Evolutionary conservation across 2,329 filamentous ascomycete species (phyloP).

Genomic region (Metarhizium anisopliae): DNA sequence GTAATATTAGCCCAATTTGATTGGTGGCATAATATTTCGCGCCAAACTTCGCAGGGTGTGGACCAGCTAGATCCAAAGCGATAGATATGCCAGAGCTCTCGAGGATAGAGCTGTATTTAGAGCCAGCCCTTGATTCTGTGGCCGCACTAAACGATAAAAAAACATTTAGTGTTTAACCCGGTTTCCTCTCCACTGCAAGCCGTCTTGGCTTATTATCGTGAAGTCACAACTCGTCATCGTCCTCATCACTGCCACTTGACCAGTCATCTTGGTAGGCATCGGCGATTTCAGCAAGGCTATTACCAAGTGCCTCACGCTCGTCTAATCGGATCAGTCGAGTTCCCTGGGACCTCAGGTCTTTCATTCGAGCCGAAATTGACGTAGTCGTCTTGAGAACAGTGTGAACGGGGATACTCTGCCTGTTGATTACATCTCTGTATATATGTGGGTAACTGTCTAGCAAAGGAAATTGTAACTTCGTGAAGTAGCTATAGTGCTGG

Average conservation of each 20-base stretch:
- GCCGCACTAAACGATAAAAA: neutral
- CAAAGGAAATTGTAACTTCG: conserved; percentile 39
- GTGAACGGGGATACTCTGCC: conserved; percentile 30
- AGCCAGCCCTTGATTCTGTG: neutral
- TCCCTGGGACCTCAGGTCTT: conserved; percentile 54
- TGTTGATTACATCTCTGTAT: conserved; percentile 39
- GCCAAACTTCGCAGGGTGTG: neutral
- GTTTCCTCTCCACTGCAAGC: neutral
- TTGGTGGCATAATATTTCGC: neutral
- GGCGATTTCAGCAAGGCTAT: conserved; percentile 71
- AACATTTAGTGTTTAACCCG: neutral
- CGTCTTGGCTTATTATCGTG: neutral
- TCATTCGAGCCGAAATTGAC: conserved; percentile 60
- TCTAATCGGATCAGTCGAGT: conserved; percentile 58
- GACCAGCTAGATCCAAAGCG: neutral
- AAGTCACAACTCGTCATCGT: conserved; percentile 48
- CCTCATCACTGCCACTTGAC: conserved; percentile 66
- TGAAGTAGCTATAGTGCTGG: conserved; percentile 4
- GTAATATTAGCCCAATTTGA: neutral
- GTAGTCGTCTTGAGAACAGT: conserved; percentile 67
- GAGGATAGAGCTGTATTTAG: neutral
- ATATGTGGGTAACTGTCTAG: conserved; percentile 79
- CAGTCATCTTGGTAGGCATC: conserved; percentile 87
- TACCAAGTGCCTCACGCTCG: conserved; percentile 75
- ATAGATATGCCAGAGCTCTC: neutral